phyloP scores from a whole-genome alignment of 2,329 filamentous ascomycete species.

The Fusarium coicis region DNA sequence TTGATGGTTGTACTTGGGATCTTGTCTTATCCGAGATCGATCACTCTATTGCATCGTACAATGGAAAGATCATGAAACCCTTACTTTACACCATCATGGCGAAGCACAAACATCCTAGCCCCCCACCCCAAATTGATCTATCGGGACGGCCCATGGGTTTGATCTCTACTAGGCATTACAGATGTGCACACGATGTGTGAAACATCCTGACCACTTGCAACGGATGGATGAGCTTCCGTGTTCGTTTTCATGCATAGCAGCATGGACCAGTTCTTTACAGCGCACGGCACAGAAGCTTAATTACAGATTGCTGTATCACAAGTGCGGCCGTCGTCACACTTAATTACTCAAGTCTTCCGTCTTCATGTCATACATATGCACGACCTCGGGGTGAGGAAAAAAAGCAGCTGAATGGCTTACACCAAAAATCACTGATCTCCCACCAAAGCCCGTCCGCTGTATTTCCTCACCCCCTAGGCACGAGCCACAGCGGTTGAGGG shows the following conservation, averaged over 20 bases:
- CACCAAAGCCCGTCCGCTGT: no score
- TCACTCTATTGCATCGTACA: not conserved
- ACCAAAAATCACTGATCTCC: no score
- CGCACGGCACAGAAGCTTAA: not conserved
- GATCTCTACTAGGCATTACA: not conserved
- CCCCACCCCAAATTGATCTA: not conserved
- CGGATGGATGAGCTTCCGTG: not conserved
- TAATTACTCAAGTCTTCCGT: not conserved
- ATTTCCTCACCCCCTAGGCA: no score
- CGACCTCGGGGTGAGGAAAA: no score
- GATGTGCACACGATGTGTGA: not conserved
- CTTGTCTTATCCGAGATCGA: not conserved
- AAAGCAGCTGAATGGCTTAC: no score
- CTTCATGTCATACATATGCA: not conserved
- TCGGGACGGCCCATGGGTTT: not conserved
- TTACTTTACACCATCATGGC: not conserved
- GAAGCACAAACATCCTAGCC: not conserved
- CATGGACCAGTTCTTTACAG: not conserved
- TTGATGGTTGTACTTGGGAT: slow-evolving; percentile 7
- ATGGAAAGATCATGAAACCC: not conserved
- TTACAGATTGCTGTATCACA: not conserved
- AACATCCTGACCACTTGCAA: not conserved
- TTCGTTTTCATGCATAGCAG: not conserved
- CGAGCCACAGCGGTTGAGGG: not conserved
- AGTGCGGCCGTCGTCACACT: not conserved